These are phyloP conservation scores for Fusarium bulbicola DNA, from an alignment of 2,329 filamentous ascomycete species.

Conservation along the genomic window DNA sequence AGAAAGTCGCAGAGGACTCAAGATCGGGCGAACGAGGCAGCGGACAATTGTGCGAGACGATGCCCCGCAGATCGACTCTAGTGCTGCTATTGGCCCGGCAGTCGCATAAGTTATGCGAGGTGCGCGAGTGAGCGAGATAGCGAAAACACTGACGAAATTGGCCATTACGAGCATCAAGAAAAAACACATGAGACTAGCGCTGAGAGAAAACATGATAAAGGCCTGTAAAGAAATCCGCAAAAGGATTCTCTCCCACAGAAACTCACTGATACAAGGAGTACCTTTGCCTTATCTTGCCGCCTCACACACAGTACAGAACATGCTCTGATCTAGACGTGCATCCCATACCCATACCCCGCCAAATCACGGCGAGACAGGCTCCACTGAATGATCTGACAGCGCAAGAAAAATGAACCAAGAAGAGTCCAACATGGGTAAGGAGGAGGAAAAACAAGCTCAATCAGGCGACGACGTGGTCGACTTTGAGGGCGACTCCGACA, in stretches of 20 bases:
- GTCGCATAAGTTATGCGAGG: background rate
- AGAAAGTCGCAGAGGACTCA: background rate
- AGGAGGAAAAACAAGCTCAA: background rate
- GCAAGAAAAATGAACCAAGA: background rate
- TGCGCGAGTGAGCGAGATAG: background rate
- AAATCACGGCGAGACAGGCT: background rate
- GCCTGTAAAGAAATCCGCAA: background rate
- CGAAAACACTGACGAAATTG: background rate
- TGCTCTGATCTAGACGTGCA: background rate
- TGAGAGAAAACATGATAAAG: background rate
- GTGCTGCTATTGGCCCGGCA: background rate
- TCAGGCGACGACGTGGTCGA: background rate
- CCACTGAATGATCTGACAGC: background rate
- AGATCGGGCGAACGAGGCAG: background rate
- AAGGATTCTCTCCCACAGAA: background rate
- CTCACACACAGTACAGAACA: background rate
- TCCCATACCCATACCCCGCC: background rate
- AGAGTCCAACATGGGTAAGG: background rate
- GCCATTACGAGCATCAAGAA: background rate
- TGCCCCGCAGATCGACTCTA: background rate
- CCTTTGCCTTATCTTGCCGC: background rate
- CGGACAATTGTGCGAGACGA: background rate
- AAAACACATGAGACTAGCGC: background rate
- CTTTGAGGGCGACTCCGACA: background rate
- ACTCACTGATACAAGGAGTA: background rate